Conservation (phyloP, 805 yeast species). For the Limtongia smithiae region DNA sequence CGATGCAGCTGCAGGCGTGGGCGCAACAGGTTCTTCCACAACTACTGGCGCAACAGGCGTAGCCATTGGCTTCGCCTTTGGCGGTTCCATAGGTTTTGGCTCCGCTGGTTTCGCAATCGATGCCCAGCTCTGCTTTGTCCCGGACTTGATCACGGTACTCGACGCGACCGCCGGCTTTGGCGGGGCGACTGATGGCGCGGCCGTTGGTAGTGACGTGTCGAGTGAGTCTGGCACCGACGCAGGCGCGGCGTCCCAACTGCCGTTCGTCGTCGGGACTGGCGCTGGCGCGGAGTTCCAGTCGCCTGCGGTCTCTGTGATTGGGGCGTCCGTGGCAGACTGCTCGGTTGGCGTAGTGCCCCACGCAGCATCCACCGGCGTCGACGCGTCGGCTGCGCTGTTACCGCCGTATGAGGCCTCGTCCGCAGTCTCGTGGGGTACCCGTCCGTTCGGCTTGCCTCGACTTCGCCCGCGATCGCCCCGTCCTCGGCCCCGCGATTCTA, state of each 20-base stretch:
- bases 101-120: constrained; percentile 28
- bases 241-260: constrained; percentile 16
- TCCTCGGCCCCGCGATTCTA: constrained; percentile 24
- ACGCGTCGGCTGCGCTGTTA: neutral
- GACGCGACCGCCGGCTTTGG: constrained; percentile 10
- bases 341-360: too few species aligned
- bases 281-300: neutral
- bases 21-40: constrained; percentile 12
- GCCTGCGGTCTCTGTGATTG: too few species aligned
- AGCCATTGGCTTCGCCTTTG: constrained; percentile 18
- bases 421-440: neutral
- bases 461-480: constrained; percentile 29
- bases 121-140: constrained; percentile 30
- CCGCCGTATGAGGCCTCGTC: constrained; percentile 3
- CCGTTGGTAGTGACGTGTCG: constrained; percentile 50
- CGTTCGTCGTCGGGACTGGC: neutral
- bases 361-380: too few species aligned
- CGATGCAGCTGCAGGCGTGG: constrained; percentile 14
- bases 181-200: constrained; percentile 60
- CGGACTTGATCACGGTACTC: constrained; percentile 28
- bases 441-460: constrained; percentile 22
- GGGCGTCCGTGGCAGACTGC: too few species aligned
- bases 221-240: neutral
- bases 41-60: constrained; percentile 20
- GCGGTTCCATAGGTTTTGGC: constrained; percentile 13